Percentiles rank a stretch among this genome's conserved stretches.
phyloP scores from a whole-genome alignment of 495 filamentous ascomycete genomes.

The Hypoxylon fragiforme region DNA sequence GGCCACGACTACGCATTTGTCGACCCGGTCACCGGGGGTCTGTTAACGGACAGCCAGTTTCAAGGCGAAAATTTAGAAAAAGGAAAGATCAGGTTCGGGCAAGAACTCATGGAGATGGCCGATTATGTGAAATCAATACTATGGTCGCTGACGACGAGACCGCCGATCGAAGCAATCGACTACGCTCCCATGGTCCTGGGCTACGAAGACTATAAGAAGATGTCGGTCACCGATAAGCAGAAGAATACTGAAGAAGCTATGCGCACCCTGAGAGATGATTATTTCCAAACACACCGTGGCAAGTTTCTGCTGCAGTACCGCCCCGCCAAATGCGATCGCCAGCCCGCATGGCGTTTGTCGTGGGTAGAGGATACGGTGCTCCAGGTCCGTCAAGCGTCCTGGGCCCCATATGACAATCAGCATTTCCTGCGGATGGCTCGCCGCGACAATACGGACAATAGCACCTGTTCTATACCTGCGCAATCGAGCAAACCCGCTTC shows the following conservation, averaged over 20 bases:
- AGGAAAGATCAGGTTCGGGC: background rate
- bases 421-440: too few relatives aligned
- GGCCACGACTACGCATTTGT: background rate
- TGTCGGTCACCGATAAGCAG: too few relatives aligned
- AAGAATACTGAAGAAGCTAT: background rate
- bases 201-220: background rate
- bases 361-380: too few relatives aligned
- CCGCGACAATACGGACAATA: background rate
- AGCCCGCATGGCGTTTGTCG: background rate
- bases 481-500: too few relatives aligned
- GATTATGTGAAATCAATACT: background rate
- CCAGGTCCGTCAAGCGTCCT: too few relatives aligned
- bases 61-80: background rate
- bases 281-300: background rate
- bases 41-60: background rate
- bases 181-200: background rate
- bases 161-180: background rate
- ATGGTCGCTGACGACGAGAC: background rate
- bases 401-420: too few relatives aligned
- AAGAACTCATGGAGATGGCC: background rate
- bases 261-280: background rate
- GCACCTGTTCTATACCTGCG: background rate
- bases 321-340: background rate
- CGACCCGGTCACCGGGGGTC: background rate
- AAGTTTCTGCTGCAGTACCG: background rate